Conservation (phyloP, 352 stramenopile genomes). For the Saprolegnia parasitica region DNA sequence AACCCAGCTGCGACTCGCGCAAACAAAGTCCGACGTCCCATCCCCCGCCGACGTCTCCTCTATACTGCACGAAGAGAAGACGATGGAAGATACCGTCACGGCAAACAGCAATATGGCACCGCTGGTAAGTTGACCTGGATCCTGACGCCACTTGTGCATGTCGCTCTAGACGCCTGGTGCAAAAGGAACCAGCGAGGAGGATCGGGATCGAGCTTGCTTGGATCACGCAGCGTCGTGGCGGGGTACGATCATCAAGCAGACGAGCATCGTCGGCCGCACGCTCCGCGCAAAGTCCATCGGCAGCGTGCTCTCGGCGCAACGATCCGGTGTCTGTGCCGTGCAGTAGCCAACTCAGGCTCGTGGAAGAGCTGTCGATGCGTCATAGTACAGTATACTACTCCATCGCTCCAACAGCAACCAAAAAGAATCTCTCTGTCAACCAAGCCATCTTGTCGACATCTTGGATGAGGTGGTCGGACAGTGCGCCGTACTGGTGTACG, state of each 20-base stretch:
- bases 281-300: not conserved
- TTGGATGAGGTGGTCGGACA: too few species aligned
- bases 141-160: not conserved
- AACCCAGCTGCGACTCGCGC: slow-evolving; percentile 5
- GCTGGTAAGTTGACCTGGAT: not conserved
- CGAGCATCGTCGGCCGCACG: not conserved
- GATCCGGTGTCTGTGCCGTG: not conserved
- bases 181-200: not conserved
- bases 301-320: not conserved
- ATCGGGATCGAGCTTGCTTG: not conserved
- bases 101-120: not conserved
- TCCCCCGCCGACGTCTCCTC: not conserved
- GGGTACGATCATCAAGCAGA: not conserved
- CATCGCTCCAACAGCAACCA: too few species aligned
- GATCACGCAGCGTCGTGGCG: not conserved
- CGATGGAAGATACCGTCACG: not conserved
- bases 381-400: too few species aligned
- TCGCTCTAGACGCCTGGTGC: not conserved
- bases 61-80: not conserved
- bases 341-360: not conserved
- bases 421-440: too few species aligned
- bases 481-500: too few species aligned
- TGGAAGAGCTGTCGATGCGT: too few species aligned
- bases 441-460: too few species aligned
- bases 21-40: slow-evolving; percentile 3